Conservation (phyloP, 306 rosid genomes). For the Gleditsia sinensis region DNA sequence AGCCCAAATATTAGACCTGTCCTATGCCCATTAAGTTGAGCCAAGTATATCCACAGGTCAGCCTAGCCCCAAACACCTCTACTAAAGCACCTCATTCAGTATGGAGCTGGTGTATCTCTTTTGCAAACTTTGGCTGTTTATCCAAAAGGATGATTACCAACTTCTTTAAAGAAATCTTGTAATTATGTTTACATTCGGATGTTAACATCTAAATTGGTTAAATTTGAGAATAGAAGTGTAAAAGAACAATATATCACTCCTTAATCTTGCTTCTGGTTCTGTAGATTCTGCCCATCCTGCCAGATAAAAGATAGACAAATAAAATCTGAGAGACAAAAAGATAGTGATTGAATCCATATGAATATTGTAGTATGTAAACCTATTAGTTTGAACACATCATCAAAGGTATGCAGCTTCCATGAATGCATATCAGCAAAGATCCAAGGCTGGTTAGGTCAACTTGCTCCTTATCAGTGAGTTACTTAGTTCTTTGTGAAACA, state of each 20-base stretch:
- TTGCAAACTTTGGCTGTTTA: conserved; percentile 2
- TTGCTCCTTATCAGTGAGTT: conserved; percentile 14
- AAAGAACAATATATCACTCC: not conserved
- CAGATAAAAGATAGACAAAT: not conserved
- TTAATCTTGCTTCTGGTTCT: not conserved
- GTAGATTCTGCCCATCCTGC: not conserved
- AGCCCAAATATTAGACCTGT: too few species aligned
- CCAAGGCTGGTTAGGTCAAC: not conserved
- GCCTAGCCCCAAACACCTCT: too few species aligned
- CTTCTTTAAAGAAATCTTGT: not conserved
- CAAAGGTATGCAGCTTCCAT: not conserved
- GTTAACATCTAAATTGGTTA: not conserved
- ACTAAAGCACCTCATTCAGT: not conserved
- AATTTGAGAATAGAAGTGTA: not conserved
- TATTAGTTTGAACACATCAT: not conserved
- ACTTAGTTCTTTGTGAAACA: not conserved
- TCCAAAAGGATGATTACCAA: conserved; percentile 5
- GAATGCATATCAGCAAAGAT: conserved; percentile 3
- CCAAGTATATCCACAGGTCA: too few species aligned
- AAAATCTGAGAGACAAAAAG: not conserved
- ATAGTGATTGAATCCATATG: not conserved
- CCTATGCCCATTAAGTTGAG: too few species aligned
- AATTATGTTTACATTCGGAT: conserved; percentile 4
- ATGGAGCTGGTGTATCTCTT: not conserved
- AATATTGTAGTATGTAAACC: not conserved